Evolutionary conservation across 345 rosid genomes (phyloP), one percentile per base, ranked within the genome.

Genomic region (Bruguiera sexangula): DNA sequence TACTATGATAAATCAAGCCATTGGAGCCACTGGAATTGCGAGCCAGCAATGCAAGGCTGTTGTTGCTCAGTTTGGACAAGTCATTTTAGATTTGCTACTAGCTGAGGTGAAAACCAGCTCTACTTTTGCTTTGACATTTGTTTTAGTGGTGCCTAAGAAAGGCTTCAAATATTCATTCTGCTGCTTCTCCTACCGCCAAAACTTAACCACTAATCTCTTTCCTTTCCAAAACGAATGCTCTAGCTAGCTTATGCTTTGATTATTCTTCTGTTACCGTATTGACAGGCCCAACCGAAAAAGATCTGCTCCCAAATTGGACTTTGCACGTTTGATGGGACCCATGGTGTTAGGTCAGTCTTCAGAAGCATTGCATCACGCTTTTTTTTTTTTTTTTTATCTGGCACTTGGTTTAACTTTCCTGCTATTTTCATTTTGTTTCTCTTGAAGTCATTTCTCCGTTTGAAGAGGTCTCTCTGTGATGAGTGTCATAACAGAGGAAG

Each of bases 41-140:
- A 77, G 76, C 67, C 80, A 72, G 76, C 58, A 77, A 60, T 77
- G 80, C 67, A 77, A 72, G 50, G 32, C 76, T 51, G 76, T 77
- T 50, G 73, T 77, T 63, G 51, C 69, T 20, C 70, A 72, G 31
- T 77, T 72, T 60, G 80, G 80, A 46, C 59, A 68, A 59, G 60
- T 31, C 62, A 72, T 77, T 27, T 27, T 77, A 34, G 64, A 77
- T 43, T 63, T 77, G 70, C 80, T 77, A 0, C n/a, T 72, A 15
- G 66, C 74, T 6, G 60, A 77, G 81, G 81, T 77, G 70, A 73
- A 65, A 48, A 29, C 7, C 34, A 13, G 7, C 36, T 18, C 8
- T 29, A 9, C 31, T 11, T 37, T 30, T 34, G 39, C 56, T 55
- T 3, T 64, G 32, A 58, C 9, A 22, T 15, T 20, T 39, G 48